These are phyloP conservation scores for Santalum album DNA, from an alignment of 164 flowering plant genomes.

Conservation along the genomic window DNA sequence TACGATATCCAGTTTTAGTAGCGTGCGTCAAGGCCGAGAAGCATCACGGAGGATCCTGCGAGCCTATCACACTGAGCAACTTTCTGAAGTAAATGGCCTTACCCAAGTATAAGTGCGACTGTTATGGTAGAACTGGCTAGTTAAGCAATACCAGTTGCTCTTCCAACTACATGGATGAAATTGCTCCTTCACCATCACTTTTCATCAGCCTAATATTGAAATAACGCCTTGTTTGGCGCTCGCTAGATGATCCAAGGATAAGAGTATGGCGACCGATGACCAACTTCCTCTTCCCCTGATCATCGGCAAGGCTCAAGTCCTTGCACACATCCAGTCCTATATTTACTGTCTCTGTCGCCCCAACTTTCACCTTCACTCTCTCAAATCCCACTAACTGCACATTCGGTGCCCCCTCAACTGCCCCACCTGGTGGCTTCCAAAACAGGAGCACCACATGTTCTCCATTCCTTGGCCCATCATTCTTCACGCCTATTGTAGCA, in stretches of 20 bases:
- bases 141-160: background rate
- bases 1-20: too few relatives aligned
- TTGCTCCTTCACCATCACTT: conserved; percentile 1
- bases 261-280: conserved; percentile 32
- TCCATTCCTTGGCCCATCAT: conserved; percentile 35
- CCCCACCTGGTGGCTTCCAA: conserved; percentile 34
- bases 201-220: conserved; percentile 16
- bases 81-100: too few relatives aligned
- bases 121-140: too few relatives aligned
- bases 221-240: conserved; percentile 28
- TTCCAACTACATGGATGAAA: background rate
- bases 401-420: conserved; percentile 21
- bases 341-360: conserved; percentile 21
- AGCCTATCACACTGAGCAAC: too few relatives aligned
- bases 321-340: conserved; percentile 39
- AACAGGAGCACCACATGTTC: conserved; percentile 42
- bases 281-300: conserved; percentile 38
- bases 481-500: conserved; percentile 31
- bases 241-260: conserved; percentile 34
- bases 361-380: conserved; percentile 32
- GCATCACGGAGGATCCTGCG: too few relatives aligned
- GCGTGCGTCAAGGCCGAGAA: too few relatives aligned
- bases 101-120: too few relatives aligned
- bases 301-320: conserved; percentile 34
- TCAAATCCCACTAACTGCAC: conserved; percentile 46